Evolutionary conservation across 371 early-diverging fungal genomes (phyloP).

Genomic region (Thermomucor indicae-seudaticae): DNA sequence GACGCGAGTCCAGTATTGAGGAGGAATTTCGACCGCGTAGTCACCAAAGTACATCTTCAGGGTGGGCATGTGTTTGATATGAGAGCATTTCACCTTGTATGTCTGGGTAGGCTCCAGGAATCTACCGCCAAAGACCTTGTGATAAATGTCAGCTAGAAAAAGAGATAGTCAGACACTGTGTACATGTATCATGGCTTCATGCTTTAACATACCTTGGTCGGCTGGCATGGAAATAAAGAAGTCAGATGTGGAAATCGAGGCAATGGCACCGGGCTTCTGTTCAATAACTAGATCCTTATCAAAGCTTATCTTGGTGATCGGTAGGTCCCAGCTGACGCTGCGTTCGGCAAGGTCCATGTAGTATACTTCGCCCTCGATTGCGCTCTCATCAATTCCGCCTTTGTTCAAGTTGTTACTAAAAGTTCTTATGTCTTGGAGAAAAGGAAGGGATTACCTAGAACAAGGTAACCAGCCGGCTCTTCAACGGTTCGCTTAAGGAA

Average conservation of each 20-base stretch:
- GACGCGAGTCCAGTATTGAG: slow-evolving; percentile 32
- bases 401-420: no score
- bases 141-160: slow-evolving; percentile 32
- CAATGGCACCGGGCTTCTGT: slow-evolving; percentile 31
- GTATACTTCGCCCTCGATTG: slow-evolving; percentile 28
- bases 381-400: slow-evolving; percentile 36
- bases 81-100: slow-evolving; percentile 36
- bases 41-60: slow-evolving; percentile 34
- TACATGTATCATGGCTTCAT: no score
- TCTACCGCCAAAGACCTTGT: slow-evolving; percentile 29
- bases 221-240: slow-evolving; percentile 35
- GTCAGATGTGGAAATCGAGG: slow-evolving; percentile 33
- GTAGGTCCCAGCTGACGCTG: slow-evolving; percentile 38
- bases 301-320: slow-evolving; percentile 33
- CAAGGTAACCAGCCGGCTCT: slow-evolving; percentile 33
- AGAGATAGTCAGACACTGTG: no score
- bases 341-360: slow-evolving; percentile 32
- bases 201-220: no score
- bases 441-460: no score
- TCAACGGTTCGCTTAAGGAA: slow-evolving; percentile 22
- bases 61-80: slow-evolving; percentile 24
- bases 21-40: slow-evolving; percentile 33
- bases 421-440: no score
- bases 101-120: slow-evolving; percentile 18
- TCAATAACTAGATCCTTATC: slow-evolving; percentile 21